Evolutionary conservation across 768 basidiomycete genomes (phyloP).

Genomic region (Dacryopinax primogenitus): DNA sequence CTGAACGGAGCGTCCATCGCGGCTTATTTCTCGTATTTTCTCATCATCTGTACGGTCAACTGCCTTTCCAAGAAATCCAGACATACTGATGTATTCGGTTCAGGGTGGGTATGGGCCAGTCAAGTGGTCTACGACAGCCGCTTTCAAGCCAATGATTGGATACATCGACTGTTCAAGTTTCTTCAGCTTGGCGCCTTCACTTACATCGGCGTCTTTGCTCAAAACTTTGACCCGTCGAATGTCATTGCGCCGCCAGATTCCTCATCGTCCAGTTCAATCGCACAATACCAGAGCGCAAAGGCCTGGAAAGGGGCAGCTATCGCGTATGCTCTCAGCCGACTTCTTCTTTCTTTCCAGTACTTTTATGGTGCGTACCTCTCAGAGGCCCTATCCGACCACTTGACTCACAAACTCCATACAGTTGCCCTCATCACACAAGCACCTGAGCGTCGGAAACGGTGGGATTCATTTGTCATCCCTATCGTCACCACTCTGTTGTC

Average conservation of each 20-base stretch:
- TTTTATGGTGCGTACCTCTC: neutral
- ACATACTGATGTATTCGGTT: neutral
- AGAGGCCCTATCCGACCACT: no score
- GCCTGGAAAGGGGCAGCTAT: neutral
- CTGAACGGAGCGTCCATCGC: neutral
- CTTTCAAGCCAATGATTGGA: conserved; percentile 7
- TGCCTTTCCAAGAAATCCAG: neutral
- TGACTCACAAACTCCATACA: neutral
- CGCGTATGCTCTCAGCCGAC: neutral
- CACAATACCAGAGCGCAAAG: neutral
- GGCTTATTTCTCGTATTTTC: neutral
- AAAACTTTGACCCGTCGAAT: neutral
- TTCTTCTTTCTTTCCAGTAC: neutral
- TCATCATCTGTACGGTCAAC: neutral
- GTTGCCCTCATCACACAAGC: neutral
- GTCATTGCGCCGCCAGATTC: neutral
- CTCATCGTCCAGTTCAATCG: neutral
- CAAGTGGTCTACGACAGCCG: conserved; percentile 10
- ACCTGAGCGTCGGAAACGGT: neutral
- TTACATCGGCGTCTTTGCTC: neutral
- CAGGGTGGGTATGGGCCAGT: conserved; percentile 12
- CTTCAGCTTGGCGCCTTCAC: conserved; percentile 6
- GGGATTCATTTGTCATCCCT: neutral
- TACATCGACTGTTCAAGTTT: conserved; percentile 10
- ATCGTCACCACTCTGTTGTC: neutral